Evolutionary conservation across 2,329 filamentous ascomycete species (phyloP), one percentile per base, ranked within the genome.

Genomic region (Mollisia scopiformis): DNA sequence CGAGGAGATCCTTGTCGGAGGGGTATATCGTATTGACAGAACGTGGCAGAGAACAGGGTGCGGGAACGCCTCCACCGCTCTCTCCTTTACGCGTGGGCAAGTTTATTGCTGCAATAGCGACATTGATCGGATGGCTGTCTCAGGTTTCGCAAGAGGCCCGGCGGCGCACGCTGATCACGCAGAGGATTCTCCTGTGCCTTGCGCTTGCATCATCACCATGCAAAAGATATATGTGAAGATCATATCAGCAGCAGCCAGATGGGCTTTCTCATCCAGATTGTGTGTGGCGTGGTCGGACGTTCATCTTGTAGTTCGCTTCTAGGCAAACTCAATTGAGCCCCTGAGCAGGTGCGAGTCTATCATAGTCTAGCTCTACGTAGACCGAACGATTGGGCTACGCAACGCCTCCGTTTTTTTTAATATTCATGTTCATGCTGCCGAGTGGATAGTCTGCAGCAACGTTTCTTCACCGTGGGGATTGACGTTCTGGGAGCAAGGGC

Each of bases 51-150:
- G 33, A 30, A 33, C 46, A 31, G 51, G 46, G 46, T 33, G 39
- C 57, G 31, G 57, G 46, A 28, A 41, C 52, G 57, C 41, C 46
- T 59, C 57, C 57, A 59, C 51, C 16, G 49, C 35, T 39, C 57
- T 39, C 57, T 43, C 46, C 57, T 37, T 55, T 31, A 46, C 33
- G 50, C 49, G 25, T 37, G 43, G 57, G 27, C 41, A 52, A 13
- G 49, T 51, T 31, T 33, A 21, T 51, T 33, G 19, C 13, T 33
- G 28, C 25, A n/a, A 49, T 35, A n/a, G 23, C 11, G 49, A 51
- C 28, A 28, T 33, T 30, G 28, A 28, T 4, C 21, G 8, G 49
- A 31, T 31, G 49, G 49, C 4, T n/a, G 49, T 51, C 49, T 30
- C 27, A 33, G 49, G 6, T 47, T 47, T 28, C 33, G 49, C 28